Evolutionary conservation across 2,329 filamentous ascomycete species (phyloP), one percentile per base, ranked within the genome.

Genomic region (Alternaria sp.): DNA sequence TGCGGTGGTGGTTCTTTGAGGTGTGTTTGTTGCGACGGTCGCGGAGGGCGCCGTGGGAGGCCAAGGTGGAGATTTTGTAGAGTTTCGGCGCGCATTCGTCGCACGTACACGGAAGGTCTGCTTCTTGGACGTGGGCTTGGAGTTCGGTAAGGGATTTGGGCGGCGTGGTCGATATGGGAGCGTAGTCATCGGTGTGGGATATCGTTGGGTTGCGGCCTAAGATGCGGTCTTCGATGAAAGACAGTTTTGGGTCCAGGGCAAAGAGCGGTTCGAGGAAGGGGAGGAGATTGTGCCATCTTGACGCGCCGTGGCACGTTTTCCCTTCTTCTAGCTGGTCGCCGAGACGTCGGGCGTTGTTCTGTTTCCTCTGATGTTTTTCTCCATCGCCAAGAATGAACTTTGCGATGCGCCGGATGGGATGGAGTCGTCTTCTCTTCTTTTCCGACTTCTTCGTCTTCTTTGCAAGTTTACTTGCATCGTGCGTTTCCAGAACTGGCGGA

Each of bases 241-340:
- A 36, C 13, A 69, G 25, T 23, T 63, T 69, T 5, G 67, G 66
- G n/a, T 69, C 59, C n/a, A 69, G 11, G 2, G 62, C 54, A 10
- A 65, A 46, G n/a, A 69, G 52, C 5, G 63, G 66, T 44, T 69
- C 67, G 25, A 69, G 36, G 44, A 69, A 65, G 2, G 66, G 67
- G 2, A 69, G 62, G 1, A 67, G 26, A 17, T 67, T 66, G 17
- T 68, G 63, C 36, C 67, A 54, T 47, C 60, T 54, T 13, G 65
- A 61, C 21, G 65, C 54, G 13, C 67, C 67, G 43, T 51, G 53
- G 32, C 67, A 69, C 36, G 46, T 54, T 5, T 57, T 52, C 44
- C 55, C 50, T 28, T 54, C 23, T 8, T 43, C 44, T 25, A 53
- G 36, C 5, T 53, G 15, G 17, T 52, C 47, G 13, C 30, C 45